These are phyloP conservation scores for Parastagonospora avenae DNA, from an alignment of 2,329 filamentous ascomycete genomes.

Conservation along the genomic window DNA sequence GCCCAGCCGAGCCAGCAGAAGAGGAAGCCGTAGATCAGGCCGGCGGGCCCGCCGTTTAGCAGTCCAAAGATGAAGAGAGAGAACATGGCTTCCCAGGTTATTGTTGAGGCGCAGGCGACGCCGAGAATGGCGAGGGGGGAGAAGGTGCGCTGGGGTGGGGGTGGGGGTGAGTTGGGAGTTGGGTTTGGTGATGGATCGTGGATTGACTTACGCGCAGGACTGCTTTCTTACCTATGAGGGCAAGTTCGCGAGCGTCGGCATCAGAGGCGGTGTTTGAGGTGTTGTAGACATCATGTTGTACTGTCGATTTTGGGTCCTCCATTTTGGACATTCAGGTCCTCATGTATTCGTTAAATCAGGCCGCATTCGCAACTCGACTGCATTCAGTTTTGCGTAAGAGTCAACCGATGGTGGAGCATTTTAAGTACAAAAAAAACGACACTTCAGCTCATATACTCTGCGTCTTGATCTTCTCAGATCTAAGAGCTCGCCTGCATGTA, in stretches of 20 bases:
- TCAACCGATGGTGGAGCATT: too few species aligned
- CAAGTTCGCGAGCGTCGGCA: constrained; percentile 11
- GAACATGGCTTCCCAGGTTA: constrained; percentile 25
- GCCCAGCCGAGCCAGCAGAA: constrained; percentile 19
- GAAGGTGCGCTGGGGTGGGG: constrained; percentile 15
- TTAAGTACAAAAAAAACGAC: too few species aligned
- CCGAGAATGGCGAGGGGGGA: constrained; percentile 18
- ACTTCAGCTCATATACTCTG: too few species aligned
- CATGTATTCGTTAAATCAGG: too few species aligned
- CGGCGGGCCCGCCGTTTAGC: constrained; percentile 17
- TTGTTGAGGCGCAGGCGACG: constrained; percentile 16
- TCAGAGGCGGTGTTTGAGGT: constrained; percentile 4
- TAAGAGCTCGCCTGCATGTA: too few species aligned
- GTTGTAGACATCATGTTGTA: background rate
- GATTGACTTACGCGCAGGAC: constrained; percentile 6
- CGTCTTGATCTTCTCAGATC: too few species aligned
- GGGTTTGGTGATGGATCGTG: background rate
- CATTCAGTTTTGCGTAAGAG: too few species aligned
- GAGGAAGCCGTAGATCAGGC: constrained; percentile 21
- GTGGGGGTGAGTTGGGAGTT: background rate
- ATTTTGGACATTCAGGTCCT: background rate
- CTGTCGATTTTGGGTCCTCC: background rate
- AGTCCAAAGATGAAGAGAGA: constrained; percentile 22
- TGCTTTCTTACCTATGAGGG: constrained; percentile 12
- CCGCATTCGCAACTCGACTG: too few species aligned